Base-by-base conservation (phyloP, 225 moss, liverwort and hornwort genomes). In the Pseudisothecium myosuroides region DNA sequence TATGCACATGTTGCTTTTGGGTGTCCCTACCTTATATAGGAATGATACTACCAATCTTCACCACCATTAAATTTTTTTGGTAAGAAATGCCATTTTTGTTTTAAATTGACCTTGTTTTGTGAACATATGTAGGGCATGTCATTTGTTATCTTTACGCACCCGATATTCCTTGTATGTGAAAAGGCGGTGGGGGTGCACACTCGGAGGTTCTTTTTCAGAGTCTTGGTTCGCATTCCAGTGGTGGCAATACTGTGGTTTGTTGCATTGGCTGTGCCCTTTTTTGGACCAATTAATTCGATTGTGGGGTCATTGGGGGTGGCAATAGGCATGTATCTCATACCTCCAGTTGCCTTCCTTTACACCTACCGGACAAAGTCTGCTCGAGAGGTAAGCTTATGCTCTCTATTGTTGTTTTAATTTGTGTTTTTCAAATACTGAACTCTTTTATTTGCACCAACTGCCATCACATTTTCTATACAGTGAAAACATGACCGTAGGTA, bases 221-320 rank as follows among this genome's bases (percentile, higher is more conserved):
- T 88, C 6, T 18, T 92, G 1, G 79, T 85, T 37, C 89, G 92
- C 32, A 83, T 92, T 22, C 90, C 91, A 0, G 87, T 88, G 10
- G 91, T 94, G n/a, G 84, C 85, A 23, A 4, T 90, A 14, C 1
- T 90, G 8, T 89, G 87, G 80, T 84, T 93, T 41, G 4, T 90
- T 9, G 93, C 94, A 37, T 56, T 94, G 5, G 91, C 90, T 1
- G 47, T 94, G 16, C 94, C 94, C 2, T 93, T 94, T 81, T 93
- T 93, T 47, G 91, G 93, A 32, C 93, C 94, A 5, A 90, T 93
- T 52, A 94, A 94, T 52, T 83, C 86, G 1, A 12, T 93, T 36
- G 60, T 93, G 85, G 91, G 91, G 16, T 90, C 94, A 15, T 39
- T 93, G 19, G 87, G 91, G 64, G 82, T 91, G 4, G 88, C 93